Evolutionary conservation across 306 rosid species (phyloP), one percentile per base, ranked within the genome.

Genomic region (Medicago lupulina): DNA sequence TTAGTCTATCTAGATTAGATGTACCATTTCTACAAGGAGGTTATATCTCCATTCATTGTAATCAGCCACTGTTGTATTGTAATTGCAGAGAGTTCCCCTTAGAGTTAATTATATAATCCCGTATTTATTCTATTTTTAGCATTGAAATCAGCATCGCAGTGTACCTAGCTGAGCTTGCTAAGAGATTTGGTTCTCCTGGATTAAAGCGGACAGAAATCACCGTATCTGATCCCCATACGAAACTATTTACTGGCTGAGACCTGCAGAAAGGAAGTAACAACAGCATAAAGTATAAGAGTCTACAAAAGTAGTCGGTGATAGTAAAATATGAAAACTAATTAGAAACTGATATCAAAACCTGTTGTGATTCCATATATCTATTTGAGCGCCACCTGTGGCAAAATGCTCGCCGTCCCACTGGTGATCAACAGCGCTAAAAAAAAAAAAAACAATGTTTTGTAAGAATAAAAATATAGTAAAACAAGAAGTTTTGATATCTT

Each of bases 341-440:
- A 62, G 53, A 68, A 66, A 50, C 44, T 21, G 25, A 73, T 36
- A 87, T 67, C 62, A 74, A 76, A 62, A 95, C 99, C 95, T 92
- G 85, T 89, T 95, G 74, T 88, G 97, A 72, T 87, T 93, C 99
- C 99, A 95, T 66, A 95, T 79, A 75, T 90, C 91, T 58, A 95
- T 89, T 84, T 89, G 93, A 36, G 97, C 96, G 54, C 99, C 97
- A 73, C 86, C 97, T 6, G 99, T 95, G 50, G 99, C 98, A 89
- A 95, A 95, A 77, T 78, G 87, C 82, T 89, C 89, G 23, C 86
- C 91, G 9, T 90, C 87, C 97, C 97, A 90, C 78, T 92, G 96
- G 68, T 95, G 97, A 88, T 95, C 99, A 80, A 40, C 96, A 70
- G 90, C 91, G 90, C 98, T 95, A 75, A 36, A 79, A 76, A 76